phyloP scores from a whole-genome alignment of 1,284 basidiomycete species.

The Anthracocystis setariae region DNA sequence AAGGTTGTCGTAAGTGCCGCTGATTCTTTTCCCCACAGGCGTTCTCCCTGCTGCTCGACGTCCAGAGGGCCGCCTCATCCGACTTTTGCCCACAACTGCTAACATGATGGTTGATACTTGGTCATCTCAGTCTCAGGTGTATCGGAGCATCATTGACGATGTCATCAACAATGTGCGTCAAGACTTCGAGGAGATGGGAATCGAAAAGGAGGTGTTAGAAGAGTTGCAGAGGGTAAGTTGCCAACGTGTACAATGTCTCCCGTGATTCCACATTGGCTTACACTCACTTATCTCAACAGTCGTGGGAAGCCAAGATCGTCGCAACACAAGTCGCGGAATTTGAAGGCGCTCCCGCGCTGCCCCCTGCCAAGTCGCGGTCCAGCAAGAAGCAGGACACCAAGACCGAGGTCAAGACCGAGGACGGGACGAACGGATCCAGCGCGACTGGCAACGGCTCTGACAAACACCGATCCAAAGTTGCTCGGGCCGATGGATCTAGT shows the following conservation, averaged over 20 bases:
- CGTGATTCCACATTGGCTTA: background rate
- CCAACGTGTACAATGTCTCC: background rate
- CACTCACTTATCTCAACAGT: conserved; percentile 68
- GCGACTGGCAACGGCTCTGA: conserved; percentile 24
- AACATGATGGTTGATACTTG: background rate
- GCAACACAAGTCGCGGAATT: conserved; percentile 94
- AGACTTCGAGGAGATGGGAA: conserved; percentile 97
- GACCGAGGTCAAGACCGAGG: conserved; percentile 36
- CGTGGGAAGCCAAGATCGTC: conserved; percentile 93
- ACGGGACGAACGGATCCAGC: conserved; percentile 10
- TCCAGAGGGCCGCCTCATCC: background rate
- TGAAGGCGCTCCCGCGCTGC: conserved; percentile 71
- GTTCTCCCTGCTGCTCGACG: background rate
- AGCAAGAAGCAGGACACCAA: conserved; percentile 40
- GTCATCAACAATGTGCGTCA: conserved; percentile 86
- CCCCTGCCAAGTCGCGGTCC: conserved; percentile 45
- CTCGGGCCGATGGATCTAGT: conserved; percentile 31
- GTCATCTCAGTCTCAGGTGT: conserved; percentile 82
- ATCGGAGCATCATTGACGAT: conserved; percentile 95
- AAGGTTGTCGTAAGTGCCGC: conserved; percentile 50
- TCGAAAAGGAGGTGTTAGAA: conserved; percentile 87
- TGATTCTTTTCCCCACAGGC: background rate
- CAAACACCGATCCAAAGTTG: conserved; percentile 43
- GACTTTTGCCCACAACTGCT: background rate
- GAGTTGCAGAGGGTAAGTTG: conserved; percentile 76